Evolutionary conservation across 2,329 filamentous ascomycete genomes (phyloP).

Genomic region (Ceratocystis colombiana): DNA sequence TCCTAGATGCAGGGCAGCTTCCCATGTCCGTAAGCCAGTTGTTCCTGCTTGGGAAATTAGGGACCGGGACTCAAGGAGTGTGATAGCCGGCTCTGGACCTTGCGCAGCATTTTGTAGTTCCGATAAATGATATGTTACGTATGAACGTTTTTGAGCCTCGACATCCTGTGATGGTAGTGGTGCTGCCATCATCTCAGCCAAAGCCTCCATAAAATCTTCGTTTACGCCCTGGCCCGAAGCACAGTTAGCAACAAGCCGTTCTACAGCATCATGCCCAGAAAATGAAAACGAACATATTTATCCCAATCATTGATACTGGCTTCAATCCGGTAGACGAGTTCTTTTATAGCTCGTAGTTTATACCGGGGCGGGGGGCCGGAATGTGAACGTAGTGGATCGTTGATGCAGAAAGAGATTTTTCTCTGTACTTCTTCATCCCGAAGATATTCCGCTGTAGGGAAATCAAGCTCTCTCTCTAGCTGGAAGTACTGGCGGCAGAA

Average conservation of each 20-base stretch:
- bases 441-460: slow-evolving; percentile 51
- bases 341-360: slow-evolving; percentile 61
- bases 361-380: slow-evolving; percentile 54
- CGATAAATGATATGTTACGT: slow-evolving; percentile 61
- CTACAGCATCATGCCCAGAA: not conserved
- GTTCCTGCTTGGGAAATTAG: slow-evolving; percentile 62
- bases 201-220: slow-evolving; percentile 62
- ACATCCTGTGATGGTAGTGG: slow-evolving; percentile 54
- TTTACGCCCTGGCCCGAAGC: slow-evolving; percentile 58
- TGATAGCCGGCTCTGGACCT: slow-evolving; percentile 36
- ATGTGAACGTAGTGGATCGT: not conserved
- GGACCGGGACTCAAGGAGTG: slow-evolving; percentile 57
- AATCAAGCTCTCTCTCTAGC: slow-evolving; percentile 53
- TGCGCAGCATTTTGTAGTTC: slow-evolving; percentile 3
- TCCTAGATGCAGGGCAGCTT: slow-evolving; percentile 64
- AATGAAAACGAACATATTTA: slow-evolving; percentile 61
- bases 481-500: slow-evolving; percentile 73
- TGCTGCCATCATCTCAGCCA: slow-evolving; percentile 55
- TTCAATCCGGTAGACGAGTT: slow-evolving; percentile 60
- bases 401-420: slow-evolving; percentile 17
- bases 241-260: slow-evolving; percentile 16
- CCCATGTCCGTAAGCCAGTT: slow-evolving; percentile 71
- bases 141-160: slow-evolving; percentile 60
- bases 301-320: slow-evolving; percentile 69
- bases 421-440: slow-evolving; percentile 52